Evolutionary conservation across 176 grass and related monocot species (phyloP), one percentile per base, ranked within the genome.

Genomic region (Avena atlantica): DNA sequence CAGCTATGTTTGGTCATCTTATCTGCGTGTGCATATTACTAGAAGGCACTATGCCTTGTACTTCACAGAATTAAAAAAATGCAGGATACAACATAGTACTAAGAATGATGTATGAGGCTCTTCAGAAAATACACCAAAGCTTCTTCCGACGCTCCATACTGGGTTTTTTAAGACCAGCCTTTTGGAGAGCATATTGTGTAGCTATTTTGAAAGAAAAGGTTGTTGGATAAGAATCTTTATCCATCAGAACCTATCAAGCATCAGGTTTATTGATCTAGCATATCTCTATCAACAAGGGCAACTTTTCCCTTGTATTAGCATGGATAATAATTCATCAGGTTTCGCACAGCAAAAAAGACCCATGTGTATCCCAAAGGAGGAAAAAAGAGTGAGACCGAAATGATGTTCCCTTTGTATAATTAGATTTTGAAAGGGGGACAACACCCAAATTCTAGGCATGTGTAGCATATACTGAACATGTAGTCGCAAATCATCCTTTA

Each of bases 161-260:
- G 4, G 49, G 1, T 24, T 11, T 58, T 25, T 1, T 5, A 57
- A 56, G 67, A 80, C 58, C 40, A 44, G 20, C 2, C 12, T 56
- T 56, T 13, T 53, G 24, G 24, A 67, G 15, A 51, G 5, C 62
- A 75, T 50, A 6, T 5, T 53, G 55, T 40, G 70, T 52, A 65
- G 8, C 36, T 61, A 79, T 61, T 85, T 74, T 11, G 19, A 21
- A 20, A 4, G 6, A 19, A 56, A 88, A 76, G 4, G 16, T 70
- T 24, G 21, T 5, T 60, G 62, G 80, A 67, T 60, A 70, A 83
- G 60, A 87, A 74, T 63, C 56, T 25, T 3, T 88, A 15, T 84
- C 45, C 4, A 45, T 82, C 12, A 10, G 9, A 81, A 17, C 69
- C 23, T 56, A 25, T 29, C 13, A 61, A 12, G 16, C 17, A 19